Percentiles rank a stretch among this genome's conserved stretches.
phyloP scores from a whole-genome alignment of 306 rosid genomes.

The Lagenaria siceraria region DNA sequence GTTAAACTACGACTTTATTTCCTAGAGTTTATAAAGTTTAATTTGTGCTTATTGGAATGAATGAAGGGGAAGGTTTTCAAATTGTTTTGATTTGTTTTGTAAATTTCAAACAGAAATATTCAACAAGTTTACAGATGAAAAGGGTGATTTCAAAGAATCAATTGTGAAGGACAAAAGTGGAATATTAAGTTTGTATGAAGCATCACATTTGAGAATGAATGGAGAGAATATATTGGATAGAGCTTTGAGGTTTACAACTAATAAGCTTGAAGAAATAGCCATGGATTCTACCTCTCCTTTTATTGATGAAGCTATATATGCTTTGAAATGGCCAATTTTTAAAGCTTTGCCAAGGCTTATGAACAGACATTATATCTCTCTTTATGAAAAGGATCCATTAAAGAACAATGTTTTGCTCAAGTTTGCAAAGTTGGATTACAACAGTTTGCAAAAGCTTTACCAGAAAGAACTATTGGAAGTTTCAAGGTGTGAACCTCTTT shows the following conservation, averaged over 20 bases:
- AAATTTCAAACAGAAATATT: conserved; percentile 3
- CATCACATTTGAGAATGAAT: conserved; percentile 2
- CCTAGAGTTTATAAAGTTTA: no score
- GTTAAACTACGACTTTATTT: no score
- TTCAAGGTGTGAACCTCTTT: background rate
- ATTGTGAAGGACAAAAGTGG: background rate
- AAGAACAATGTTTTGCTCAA: background rate
- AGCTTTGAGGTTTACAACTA: conserved; percentile 5
- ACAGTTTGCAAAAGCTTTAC: background rate
- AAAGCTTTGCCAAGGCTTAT: conserved; percentile 1
- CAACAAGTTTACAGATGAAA: background rate
- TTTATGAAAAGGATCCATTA: conserved; percentile 3
- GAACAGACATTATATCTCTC: background rate
- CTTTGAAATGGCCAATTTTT: conserved; percentile 7
- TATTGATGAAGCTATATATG: background rate
- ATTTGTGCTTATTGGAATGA: no score
- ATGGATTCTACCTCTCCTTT: background rate
- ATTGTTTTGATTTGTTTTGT: no score
- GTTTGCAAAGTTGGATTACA: conserved; percentile 22
- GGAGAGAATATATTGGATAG: background rate
- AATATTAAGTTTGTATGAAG: conserved; percentile 17
- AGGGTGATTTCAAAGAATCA: conserved; percentile 4
- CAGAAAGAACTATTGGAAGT: background rate
- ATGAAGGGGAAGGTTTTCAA: no score
- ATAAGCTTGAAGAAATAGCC: background rate